These are phyloP conservation scores for Wallacemonas collosoma DNA, from an alignment of 208 protist species.

Conservation along the genomic window DNA sequence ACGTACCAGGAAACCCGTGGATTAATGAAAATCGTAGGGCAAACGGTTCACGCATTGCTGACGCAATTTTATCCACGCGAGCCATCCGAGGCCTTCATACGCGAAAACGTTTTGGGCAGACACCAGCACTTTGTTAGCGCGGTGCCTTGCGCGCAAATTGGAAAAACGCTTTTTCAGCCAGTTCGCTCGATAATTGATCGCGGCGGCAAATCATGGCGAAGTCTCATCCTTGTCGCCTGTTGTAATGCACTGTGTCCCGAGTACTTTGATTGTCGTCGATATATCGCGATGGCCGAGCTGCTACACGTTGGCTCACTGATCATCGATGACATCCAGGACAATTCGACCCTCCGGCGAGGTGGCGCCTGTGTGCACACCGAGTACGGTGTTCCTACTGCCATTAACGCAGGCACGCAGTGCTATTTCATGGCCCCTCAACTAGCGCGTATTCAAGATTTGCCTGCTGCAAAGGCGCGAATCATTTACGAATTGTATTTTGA, in stretches of 20 bases:
- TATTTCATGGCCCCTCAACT: conserved; percentile 69
- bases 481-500: conserved; percentile 73
- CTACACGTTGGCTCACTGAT: conserved; percentile 75
- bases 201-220: conserved; percentile 70
- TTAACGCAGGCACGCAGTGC: conserved; percentile 70
- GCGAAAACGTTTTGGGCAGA: conserved; percentile 50
- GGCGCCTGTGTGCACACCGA: conserved; percentile 51
- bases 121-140: conserved; percentile 18
- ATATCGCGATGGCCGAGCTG: conserved; percentile 62
- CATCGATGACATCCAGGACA: conserved; percentile 81
- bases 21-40: conserved; percentile 45
- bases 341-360: conserved; percentile 63
- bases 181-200: conserved; percentile 62
- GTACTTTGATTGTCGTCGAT: conserved; percentile 59
- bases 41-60: conserved; percentile 33
- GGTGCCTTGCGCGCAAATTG: conserved; percentile 33
- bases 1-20: conserved; percentile 21
- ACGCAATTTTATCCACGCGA: conserved; percentile 41
- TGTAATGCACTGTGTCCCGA: conserved; percentile 51
- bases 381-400: conserved; percentile 51
- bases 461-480: conserved; percentile 28
- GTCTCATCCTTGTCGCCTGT: conserved; percentile 51
- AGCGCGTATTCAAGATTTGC: conserved; percentile 42
- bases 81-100: conserved; percentile 39
- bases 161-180: conserved; percentile 50